Percentiles rank a stretch among this genome's conserved stretches.
Evolutionary conservation across 192 early-diverging fungal genomes (phyloP).

Genomic region (Coemansia sp.): DNA sequence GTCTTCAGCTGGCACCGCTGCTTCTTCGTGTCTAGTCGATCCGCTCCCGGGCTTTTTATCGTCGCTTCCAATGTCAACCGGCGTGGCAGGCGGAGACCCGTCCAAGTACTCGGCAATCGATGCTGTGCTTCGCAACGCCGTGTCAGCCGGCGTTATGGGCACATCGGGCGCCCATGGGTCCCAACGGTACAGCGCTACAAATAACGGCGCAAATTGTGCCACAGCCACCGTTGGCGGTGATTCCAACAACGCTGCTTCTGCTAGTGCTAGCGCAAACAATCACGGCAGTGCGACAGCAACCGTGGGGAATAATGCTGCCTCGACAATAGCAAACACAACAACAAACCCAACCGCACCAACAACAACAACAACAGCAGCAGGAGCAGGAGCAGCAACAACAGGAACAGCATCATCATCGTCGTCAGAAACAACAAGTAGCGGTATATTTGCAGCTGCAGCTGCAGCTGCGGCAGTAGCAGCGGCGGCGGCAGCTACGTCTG

Average conservation of each 20-base stretch:
- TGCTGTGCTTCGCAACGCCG: conserved; percentile 14
- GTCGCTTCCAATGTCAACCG: conserved; percentile 28
- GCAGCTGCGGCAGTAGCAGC: conserved; percentile 41
- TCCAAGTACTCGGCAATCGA: conserved; percentile 41
- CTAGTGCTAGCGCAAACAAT: not conserved
- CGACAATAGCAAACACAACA: conserved; percentile 1
- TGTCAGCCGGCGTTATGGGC: not conserved
- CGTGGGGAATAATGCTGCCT: conserved; percentile 5
- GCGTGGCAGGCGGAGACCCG: conserved; percentile 13
- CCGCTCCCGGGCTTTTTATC: conserved; percentile 46
- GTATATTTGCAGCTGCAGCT: conserved; percentile 32
- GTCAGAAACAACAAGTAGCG: conserved; percentile 11
- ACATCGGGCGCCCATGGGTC: not conserved
- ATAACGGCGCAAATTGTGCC: conserved; percentile 4
- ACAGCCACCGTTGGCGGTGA: conserved; percentile 3
- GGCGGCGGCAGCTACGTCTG: conserved; percentile 32
- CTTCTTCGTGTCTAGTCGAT: conserved; percentile 21
- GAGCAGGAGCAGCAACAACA: not conserved
- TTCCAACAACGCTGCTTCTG: not conserved
- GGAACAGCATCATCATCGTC: not conserved
- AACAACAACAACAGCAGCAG: not conserved
- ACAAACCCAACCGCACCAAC: not conserved
- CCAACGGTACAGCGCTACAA: conserved; percentile 12
- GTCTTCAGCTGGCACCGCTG: conserved; percentile 1
- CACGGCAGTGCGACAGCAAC: not conserved